Conservation (phyloP, 2,329 filamentous ascomycete genomes). For the Cytospora paraplurivora region DNA sequence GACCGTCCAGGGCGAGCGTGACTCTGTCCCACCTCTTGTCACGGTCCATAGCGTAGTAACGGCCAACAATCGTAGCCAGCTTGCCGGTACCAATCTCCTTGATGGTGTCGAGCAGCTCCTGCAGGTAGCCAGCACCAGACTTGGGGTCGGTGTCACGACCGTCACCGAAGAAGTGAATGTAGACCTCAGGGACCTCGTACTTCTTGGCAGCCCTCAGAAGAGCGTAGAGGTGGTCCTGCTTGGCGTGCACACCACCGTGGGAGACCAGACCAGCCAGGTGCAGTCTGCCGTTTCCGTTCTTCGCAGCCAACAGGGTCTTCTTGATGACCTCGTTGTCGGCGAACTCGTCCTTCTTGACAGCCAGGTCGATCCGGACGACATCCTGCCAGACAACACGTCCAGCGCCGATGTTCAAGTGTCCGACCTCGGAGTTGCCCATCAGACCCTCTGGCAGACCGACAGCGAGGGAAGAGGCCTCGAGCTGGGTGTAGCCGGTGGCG, state of each 20-base stretch:
- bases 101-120: slow-evolving; percentile 77
- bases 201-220: slow-evolving; percentile 90
- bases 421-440: slow-evolving; percentile 99
- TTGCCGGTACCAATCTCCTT: slow-evolving; percentile 86
- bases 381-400: slow-evolving; percentile 98
- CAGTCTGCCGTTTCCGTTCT: slow-evolving; percentile 85
- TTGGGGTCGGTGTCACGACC: slow-evolving; percentile 98
- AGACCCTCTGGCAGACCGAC: slow-evolving; percentile 94
- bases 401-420: slow-evolving; percentile 97
- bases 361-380: slow-evolving; percentile 92
- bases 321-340: slow-evolving; percentile 76
- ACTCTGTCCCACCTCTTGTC: slow-evolving; percentile 99
- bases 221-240: slow-evolving; percentile 89
- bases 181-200: slow-evolving; percentile 84
- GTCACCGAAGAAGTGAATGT: slow-evolving; percentile 98
- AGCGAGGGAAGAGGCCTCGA: slow-evolving; percentile 93
- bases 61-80: slow-evolving; percentile 88
- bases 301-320: slow-evolving; percentile 74
- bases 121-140: slow-evolving; percentile 84
- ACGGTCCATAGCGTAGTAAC: slow-evolving; percentile 99
- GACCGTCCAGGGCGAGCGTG: slow-evolving; percentile 84
- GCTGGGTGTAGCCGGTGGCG: slow-evolving; percentile 82
- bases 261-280: slow-evolving; percentile 92
- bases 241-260: slow-evolving; percentile 94
- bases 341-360: slow-evolving; percentile 83